Evolutionary conservation across 2,329 filamentous ascomycete species (phyloP).

Genomic region (Eutypa lata): DNA sequence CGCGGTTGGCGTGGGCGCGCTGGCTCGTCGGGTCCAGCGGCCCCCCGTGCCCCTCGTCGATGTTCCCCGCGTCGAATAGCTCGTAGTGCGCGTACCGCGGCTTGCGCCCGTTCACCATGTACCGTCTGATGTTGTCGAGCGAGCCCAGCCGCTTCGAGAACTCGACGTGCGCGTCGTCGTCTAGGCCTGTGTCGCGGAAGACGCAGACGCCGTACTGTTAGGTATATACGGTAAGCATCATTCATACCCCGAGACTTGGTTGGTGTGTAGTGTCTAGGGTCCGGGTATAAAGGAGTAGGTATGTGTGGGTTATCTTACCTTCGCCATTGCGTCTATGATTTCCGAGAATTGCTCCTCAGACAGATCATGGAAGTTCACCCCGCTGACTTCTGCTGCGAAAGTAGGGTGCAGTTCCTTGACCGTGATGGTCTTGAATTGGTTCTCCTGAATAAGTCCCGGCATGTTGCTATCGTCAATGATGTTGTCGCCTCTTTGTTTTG

Average conservation of each 20-base stretch:
- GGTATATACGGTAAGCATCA: not conserved
- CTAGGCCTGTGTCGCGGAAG: conserved; percentile 47
- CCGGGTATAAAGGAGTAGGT: not conserved
- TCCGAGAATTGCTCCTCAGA: conserved; percentile 30
- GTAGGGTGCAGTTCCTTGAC: conserved; percentile 26
- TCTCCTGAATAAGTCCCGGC: conserved; percentile 26
- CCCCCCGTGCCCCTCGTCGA: conserved; percentile 37
- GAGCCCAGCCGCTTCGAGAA: conserved; percentile 51
- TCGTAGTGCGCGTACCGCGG: conserved; percentile 46
- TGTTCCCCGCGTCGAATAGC: conserved; percentile 57
- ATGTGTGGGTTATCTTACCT: conserved; percentile 21
- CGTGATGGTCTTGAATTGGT: conserved; percentile 21
- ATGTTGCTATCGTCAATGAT: conserved; percentile 9
- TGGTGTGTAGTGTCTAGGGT: no score
- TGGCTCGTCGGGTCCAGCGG: conserved; percentile 16
- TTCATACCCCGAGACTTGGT: no score
- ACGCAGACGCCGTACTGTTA: conserved; percentile 51
- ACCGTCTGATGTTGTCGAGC: conserved; percentile 52
- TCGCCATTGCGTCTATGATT: conserved; percentile 29
- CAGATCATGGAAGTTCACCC: conserved; percentile 29
- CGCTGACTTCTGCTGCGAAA: conserved; percentile 29
- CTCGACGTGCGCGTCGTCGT: conserved; percentile 47
- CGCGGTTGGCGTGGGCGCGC: conserved; percentile 26
- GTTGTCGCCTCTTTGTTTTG: not conserved
- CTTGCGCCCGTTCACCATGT: conserved; percentile 41